phyloP scores from a whole-genome alignment of 1,284 basidiomycete species.

The Wallemia mellicola region DNA sequence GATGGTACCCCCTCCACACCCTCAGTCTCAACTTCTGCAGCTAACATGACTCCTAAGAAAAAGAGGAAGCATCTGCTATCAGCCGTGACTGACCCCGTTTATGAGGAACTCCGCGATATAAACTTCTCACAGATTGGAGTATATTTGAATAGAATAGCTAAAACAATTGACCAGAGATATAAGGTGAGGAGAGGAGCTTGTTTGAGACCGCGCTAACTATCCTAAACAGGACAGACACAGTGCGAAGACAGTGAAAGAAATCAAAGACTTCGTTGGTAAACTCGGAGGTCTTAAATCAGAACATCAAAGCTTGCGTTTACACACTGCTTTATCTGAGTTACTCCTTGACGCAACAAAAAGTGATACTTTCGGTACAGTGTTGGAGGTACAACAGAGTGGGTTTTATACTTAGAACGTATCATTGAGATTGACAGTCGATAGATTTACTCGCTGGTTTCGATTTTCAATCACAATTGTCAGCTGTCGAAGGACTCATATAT shows the following conservation, averaged over 20 bases:
- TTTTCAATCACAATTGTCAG: constrained; percentile 34
- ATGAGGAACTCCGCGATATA: constrained; percentile 52
- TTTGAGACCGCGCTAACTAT: constrained; percentile 1
- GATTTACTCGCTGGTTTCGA: constrained; percentile 78
- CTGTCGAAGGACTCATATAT: constrained; percentile 61
- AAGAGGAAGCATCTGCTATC: constrained; percentile 67
- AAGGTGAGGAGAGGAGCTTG: constrained; percentile 23
- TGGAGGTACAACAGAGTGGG: constrained; percentile 88
- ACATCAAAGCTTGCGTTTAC: constrained; percentile 59
- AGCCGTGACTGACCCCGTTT: constrained; percentile 46
- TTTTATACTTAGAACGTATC: constrained; percentile 1
- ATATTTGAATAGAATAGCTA: constrained; percentile 49
- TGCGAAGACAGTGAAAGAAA: constrained; percentile 69
- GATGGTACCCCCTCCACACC: constrained; percentile 9
- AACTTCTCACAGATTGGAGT: constrained; percentile 84
- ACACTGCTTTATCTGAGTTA: constrained; percentile 77
- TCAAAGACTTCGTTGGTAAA: constrained; percentile 82
- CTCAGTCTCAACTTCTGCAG: constrained; percentile 17
- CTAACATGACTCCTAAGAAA: constrained; percentile 24
- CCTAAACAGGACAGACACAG: constrained; percentile 29
- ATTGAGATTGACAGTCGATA: constrained; percentile 12
- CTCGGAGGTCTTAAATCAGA: constrained; percentile 71
- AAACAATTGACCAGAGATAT: constrained; percentile 66
- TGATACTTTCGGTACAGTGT: constrained; percentile 64
- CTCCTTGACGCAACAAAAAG: constrained; percentile 54